These are phyloP conservation scores for Cinnamomum chago DNA, from an alignment of 164 flowering plant species.

Conservation along the genomic window DNA sequence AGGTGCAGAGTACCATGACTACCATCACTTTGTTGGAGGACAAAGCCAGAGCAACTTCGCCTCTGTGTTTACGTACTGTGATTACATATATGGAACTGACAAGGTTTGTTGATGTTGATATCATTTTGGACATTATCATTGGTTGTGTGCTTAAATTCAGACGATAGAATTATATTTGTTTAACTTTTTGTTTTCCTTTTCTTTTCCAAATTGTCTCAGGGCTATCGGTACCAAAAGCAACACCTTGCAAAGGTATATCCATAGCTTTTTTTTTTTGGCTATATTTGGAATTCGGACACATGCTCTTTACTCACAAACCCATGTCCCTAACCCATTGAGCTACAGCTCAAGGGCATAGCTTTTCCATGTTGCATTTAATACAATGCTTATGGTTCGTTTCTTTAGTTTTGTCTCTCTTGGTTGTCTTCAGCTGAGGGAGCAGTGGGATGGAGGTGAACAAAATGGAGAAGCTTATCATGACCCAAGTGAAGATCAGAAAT, in stretches of 20 bases:
- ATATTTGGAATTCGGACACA: too few species aligned
- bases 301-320: too few species aligned
- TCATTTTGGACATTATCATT: background rate
- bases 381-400: background rate
- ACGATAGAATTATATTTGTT: background rate
- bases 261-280: background rate
- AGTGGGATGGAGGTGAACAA: slow-evolving; percentile 15
- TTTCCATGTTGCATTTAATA: too few species aligned
- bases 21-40: slow-evolving; percentile 95
- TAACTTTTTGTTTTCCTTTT: background rate
- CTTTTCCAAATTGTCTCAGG: slow-evolving; percentile 33
- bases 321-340: too few species aligned
- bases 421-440: slow-evolving; percentile 35
- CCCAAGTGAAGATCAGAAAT: slow-evolving; percentile 25
- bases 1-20: slow-evolving; percentile 94
- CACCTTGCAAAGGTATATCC: slow-evolving; percentile 53
- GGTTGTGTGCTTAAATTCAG: background rate
- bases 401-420: background rate
- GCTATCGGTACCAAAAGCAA: slow-evolving; percentile 76
- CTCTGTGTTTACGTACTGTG: slow-evolving; percentile 94
- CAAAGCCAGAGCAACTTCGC: slow-evolving; percentile 92
- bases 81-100: slow-evolving; percentile 90
- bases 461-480: slow-evolving; percentile 21
- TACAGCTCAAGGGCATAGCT: too few species aligned
- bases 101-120: slow-evolving; percentile 41